Conservation (phyloP, 2,329 filamentous ascomycete genomes). For the Hypoxylon sp. region DNA sequence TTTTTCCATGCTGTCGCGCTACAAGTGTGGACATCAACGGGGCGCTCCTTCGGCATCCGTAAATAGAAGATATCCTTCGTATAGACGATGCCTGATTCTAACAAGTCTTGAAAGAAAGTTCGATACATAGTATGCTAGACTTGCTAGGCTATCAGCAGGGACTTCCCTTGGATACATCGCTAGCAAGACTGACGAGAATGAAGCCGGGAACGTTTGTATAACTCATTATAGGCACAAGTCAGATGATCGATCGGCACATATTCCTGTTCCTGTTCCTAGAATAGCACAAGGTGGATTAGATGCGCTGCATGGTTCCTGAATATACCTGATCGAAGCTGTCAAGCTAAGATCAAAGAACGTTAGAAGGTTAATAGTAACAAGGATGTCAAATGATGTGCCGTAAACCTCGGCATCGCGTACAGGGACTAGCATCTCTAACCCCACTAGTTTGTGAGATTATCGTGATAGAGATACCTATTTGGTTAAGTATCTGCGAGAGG, state of each 20-base stretch:
- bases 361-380: neutral
- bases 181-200: neutral
- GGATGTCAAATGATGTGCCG: neutral
- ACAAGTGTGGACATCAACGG: neutral
- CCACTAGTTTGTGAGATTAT: neutral
- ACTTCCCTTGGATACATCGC: neutral
- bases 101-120: neutral
- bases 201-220: neutral
- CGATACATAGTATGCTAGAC: neutral
- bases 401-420: neutral
- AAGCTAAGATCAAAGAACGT: neutral
- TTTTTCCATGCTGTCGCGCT: neutral
- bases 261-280: slow-evolving; percentile 26
- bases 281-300: slow-evolving; percentile 28
- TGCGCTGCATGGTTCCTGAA: neutral
- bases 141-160: neutral
- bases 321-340: neutral
- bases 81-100: neutral
- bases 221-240: no score
- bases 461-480: neutral
- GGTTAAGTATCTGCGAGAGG: slow-evolving; percentile 8
- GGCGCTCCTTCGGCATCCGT: neutral
- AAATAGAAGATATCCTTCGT: neutral
- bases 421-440: neutral
- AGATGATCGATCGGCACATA: slow-evolving; percentile 12